A percentile compares a stretch with the other conserved stretches of the same genome.
Evolutionary conservation across 1,284 basidiomycete genomes (phyloP).

Genomic region (Malassezia sympodialis): DNA sequence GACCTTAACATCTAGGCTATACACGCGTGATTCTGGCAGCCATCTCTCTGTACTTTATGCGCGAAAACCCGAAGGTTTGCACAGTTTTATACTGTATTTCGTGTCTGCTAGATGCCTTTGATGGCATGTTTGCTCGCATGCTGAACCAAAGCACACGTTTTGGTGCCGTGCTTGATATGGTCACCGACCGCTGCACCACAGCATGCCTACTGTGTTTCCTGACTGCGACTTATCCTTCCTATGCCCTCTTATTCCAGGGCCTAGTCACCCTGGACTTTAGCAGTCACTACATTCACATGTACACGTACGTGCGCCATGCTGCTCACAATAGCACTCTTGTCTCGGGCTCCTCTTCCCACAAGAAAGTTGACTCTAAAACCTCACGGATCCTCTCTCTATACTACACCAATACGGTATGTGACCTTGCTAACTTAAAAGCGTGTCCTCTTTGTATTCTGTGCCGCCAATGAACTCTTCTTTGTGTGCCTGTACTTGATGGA

Average conservation of each 20-base stretch:
- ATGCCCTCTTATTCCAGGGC: conserved; percentile 78
- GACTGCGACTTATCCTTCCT: conserved; percentile 72
- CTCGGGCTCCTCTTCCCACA: conserved; percentile 86
- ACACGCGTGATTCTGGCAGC: conserved; percentile 81
- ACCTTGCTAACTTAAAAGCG: conserved; percentile 24
- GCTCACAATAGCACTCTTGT: conserved; percentile 64
- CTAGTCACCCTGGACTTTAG: conserved; percentile 95
- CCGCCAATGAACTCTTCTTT: conserved; percentile 95
- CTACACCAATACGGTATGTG: conserved; percentile 77
- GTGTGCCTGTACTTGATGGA: conserved; percentile 90
- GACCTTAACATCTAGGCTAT: conserved; percentile 59
- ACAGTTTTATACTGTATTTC: conserved; percentile 82
- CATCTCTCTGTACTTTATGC: conserved; percentile 80
- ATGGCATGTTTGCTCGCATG: conserved; percentile 83
- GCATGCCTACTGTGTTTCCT: conserved; percentile 90
- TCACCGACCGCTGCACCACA: conserved; percentile 98
- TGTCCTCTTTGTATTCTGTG: conserved; percentile 84
- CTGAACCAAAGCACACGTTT: conserved; percentile 84
- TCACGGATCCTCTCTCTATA: conserved; percentile 84
- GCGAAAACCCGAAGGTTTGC: conserved; percentile 69
- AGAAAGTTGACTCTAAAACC: conserved; percentile 78
- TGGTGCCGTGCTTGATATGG: conserved; percentile 97
- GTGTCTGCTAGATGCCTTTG: conserved; percentile 88
- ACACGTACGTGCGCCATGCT: conserved; percentile 60
- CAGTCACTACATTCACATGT: conserved; percentile 99